These are phyloP conservation scores for Papiliotrema fonsecae DNA, from an alignment of 1,284 basidiomycete species.

Conservation along the genomic window DNA sequence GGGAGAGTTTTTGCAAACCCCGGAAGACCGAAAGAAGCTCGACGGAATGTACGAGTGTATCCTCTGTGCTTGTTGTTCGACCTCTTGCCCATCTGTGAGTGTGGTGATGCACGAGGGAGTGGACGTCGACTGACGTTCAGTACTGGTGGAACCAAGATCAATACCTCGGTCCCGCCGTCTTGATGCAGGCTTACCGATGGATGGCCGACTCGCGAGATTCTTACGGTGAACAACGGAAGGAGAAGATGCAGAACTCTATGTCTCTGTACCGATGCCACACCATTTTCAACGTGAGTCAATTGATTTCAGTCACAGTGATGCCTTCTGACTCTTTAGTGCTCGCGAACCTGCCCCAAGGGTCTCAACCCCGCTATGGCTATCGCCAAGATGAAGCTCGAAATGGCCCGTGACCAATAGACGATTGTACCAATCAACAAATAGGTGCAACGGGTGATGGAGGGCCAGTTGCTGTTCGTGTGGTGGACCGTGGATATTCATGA, in stretches of 20 bases:
- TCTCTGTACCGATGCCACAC: constrained; percentile 89
- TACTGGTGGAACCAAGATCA: constrained; percentile 99
- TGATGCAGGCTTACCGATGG: constrained; percentile 96
- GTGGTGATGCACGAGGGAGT: neutral
- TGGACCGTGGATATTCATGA: neutral
- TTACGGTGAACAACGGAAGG: constrained; percentile 75
- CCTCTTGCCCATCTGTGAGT: constrained; percentile 68
- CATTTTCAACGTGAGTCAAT: constrained; percentile 82
- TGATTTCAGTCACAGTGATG: constrained; percentile 6
- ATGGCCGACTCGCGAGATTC: constrained; percentile 93
- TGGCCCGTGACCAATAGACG: constrained; percentile 59
- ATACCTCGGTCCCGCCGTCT: constrained; percentile 92
- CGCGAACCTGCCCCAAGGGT: constrained; percentile 91
- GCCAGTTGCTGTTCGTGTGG: neutral
- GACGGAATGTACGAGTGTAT: constrained; percentile 94
- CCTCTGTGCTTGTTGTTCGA: constrained; percentile 80
- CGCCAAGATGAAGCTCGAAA: constrained; percentile 82
- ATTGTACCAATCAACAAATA: neutral
- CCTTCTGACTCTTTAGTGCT: constrained; percentile 51
- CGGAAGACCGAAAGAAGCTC: constrained; percentile 88
- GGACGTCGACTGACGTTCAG: constrained; percentile 12
- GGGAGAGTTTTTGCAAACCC: constrained; percentile 72
- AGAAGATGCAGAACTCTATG: constrained; percentile 90
- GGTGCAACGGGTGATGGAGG: neutral
- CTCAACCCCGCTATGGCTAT: constrained; percentile 80